Percentiles rank a stretch among this genome's conserved stretches.
These are phyloP conservation scores for Rhinocladiella similis DNA, from an alignment of 2,329 filamentous ascomycete genomes.

Conservation along the genomic window DNA sequence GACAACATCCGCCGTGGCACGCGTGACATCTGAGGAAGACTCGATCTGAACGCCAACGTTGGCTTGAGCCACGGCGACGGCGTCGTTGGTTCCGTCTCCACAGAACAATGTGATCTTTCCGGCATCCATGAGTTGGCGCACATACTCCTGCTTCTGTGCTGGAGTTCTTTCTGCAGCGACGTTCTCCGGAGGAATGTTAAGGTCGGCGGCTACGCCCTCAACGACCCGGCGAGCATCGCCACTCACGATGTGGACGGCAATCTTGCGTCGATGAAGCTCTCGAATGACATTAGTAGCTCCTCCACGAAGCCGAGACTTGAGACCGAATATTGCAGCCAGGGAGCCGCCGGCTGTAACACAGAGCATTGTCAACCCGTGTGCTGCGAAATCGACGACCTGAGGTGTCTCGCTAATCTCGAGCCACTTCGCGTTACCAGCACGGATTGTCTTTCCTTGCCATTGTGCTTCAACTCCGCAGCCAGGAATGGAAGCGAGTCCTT, in stretches of 20 bases:
- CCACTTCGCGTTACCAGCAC: constrained; percentile 34
- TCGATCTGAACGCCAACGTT: constrained; percentile 70
- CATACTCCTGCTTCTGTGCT: constrained; percentile 55
- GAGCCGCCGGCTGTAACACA: constrained; percentile 53
- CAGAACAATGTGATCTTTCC: constrained; percentile 61
- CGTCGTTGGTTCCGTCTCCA: constrained; percentile 79
- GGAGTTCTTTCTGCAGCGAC: constrained; percentile 53
- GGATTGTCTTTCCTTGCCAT: constrained; percentile 14
- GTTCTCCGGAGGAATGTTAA: constrained; percentile 42
- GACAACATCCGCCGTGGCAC: constrained; percentile 67
- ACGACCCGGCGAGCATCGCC: constrained; percentile 57
- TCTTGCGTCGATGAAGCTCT: constrained; percentile 49
- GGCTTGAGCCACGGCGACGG: constrained; percentile 69
- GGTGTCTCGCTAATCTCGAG: constrained; percentile 37
- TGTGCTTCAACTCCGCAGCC: constrained; percentile 32
- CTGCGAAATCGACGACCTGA: constrained; percentile 37
- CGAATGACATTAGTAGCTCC: constrained; percentile 55
- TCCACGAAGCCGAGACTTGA: constrained; percentile 49
- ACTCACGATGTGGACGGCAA: constrained; percentile 57
- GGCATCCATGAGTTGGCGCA: constrained; percentile 39
- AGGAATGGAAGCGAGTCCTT: constrained; percentile 30
- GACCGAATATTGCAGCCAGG: constrained; percentile 51
- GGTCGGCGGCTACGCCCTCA: constrained; percentile 43
- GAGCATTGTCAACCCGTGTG: constrained; percentile 53
- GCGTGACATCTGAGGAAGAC: constrained; percentile 64